phyloP scores from a whole-genome alignment of 768 basidiomycete genomes.

The Pleurotus pulmonarius region DNA sequence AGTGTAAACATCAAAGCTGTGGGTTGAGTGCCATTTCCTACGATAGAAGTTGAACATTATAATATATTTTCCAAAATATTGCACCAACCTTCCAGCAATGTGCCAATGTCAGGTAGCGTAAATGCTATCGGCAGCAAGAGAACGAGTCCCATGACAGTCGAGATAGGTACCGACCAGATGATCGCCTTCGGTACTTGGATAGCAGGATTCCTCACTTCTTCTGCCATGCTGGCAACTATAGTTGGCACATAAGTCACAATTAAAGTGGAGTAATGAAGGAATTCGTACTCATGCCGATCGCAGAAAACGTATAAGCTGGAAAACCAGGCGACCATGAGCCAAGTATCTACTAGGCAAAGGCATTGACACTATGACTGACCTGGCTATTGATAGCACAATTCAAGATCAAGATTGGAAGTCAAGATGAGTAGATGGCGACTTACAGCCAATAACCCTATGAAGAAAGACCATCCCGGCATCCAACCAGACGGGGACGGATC shows the following conservation, averaged over 20 bases:
- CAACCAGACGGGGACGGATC: slow-evolving; percentile 64
- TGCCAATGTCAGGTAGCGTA: slow-evolving; percentile 55
- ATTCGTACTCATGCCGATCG: slow-evolving; percentile 56
- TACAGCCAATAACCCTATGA: slow-evolving; percentile 60
- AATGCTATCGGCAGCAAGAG: slow-evolving; percentile 64
- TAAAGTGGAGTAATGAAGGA: neutral
- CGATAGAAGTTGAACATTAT: neutral
- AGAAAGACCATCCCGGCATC: slow-evolving; percentile 67
- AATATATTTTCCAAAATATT: too few relatives aligned
- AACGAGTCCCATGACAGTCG: slow-evolving; percentile 44
- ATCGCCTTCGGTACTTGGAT: slow-evolving; percentile 53
- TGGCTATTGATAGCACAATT: slow-evolving; percentile 20
- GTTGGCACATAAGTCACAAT: neutral
- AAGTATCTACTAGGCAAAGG: neutral
- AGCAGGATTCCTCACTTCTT: slow-evolving; percentile 60
- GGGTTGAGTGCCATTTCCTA: slow-evolving; percentile 61
- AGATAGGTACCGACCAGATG: slow-evolving; percentile 49
- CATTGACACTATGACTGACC: slow-evolving; percentile 19
- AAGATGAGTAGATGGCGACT: slow-evolving; percentile 8
- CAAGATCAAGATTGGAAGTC: neutral
- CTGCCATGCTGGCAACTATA: slow-evolving; percentile 61
- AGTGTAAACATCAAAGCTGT: slow-evolving; percentile 59
- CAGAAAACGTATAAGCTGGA: slow-evolving; percentile 51
- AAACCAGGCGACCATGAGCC: slow-evolving; percentile 14
- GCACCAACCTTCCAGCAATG: slow-evolving; percentile 44